A percentile compares a stretch with the other conserved stretches of the same genome.
Conservation (phyloP, 2,329 filamentous ascomycete genomes). For the Trichoderma koningiopsis region DNA sequence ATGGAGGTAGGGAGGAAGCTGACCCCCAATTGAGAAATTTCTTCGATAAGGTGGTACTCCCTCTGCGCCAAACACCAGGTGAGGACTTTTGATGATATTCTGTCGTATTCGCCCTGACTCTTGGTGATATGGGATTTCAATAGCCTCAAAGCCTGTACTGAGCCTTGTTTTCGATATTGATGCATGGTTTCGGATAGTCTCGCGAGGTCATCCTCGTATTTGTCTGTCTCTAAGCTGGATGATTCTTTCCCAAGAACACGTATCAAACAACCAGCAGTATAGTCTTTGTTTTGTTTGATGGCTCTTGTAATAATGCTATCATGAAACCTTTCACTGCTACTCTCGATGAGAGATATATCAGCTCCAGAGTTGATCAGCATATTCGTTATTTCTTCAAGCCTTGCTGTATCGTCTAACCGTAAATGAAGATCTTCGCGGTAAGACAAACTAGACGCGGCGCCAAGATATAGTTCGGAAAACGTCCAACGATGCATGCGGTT, state of each 20-base stretch:
- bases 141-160: not conserved
- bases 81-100: not conserved
- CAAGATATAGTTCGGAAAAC: not conserved
- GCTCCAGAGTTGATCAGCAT: slow-evolving; percentile 29
- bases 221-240: not conserved
- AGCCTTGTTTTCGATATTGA: not conserved
- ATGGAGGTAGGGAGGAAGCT: slow-evolving; percentile 24
- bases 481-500: not conserved
- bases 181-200: not conserved
- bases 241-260: not conserved
- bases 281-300: slow-evolving; percentile 5
- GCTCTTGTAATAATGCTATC: not conserved
- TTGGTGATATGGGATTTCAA: not conserved
- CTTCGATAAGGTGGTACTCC: slow-evolving; percentile 32
- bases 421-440: not conserved
- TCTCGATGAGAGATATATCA: slow-evolving; percentile 16
- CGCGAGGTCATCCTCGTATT: not conserved
- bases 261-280: slow-evolving; percentile 20
- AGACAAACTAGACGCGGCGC: not conserved
- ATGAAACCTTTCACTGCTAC: not conserved
- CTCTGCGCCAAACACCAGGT: slow-evolving; percentile 25
- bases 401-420: not conserved
- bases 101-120: not conserved
- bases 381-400: slow-evolving; percentile 33
- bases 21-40: slow-evolving; percentile 25